These are phyloP conservation scores for Westerdykella sp. DNA, from an alignment of 2,329 filamentous ascomycete species.

Conservation along the genomic window DNA sequence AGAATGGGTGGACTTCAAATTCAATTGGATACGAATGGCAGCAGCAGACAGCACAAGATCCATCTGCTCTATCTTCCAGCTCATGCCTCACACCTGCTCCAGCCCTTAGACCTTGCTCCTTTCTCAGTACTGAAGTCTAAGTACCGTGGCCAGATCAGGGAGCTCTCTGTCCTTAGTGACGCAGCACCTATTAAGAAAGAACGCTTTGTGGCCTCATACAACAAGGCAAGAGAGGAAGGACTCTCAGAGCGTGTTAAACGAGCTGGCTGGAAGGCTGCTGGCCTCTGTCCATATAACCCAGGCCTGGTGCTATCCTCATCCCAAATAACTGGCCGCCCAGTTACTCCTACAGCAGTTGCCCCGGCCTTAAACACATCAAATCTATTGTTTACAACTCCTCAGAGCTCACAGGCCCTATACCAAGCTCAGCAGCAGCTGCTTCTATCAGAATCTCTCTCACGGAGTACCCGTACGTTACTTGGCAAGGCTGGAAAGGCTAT, in stretches of 20 bases:
- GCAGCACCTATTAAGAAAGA: constrained; percentile 11
- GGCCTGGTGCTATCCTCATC: constrained; percentile 5
- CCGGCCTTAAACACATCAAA: background rate
- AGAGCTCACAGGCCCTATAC: constrained; percentile 5
- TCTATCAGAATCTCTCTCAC: background rate
- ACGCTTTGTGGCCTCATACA: constrained; percentile 11
- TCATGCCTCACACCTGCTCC: constrained; percentile 8
- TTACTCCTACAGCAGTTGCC: background rate
- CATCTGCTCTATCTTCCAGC: constrained; percentile 7
- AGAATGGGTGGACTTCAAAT: constrained; percentile 11
- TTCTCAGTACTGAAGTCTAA: constrained; percentile 7
- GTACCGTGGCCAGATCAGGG: constrained; percentile 5
- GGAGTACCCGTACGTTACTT: constrained; percentile 2
- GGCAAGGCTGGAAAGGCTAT: constrained; percentile 9
- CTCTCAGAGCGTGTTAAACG: constrained; percentile 5
- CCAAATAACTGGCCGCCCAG: constrained; percentile 1
- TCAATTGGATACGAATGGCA: constrained; percentile 5
- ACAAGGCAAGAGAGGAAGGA: constrained; percentile 6
- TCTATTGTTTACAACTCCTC: constrained; percentile 1
- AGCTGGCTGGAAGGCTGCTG: constrained; percentile 8
- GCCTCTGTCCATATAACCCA: constrained; percentile 9
- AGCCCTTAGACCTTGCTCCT: constrained; percentile 11
- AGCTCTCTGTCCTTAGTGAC: constrained; percentile 7
- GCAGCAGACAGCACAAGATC: background rate
- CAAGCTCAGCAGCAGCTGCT: constrained; percentile 1